phyloP scores from a whole-genome alignment of 257 asterid species.

The Hygrophila difformis region DNA sequence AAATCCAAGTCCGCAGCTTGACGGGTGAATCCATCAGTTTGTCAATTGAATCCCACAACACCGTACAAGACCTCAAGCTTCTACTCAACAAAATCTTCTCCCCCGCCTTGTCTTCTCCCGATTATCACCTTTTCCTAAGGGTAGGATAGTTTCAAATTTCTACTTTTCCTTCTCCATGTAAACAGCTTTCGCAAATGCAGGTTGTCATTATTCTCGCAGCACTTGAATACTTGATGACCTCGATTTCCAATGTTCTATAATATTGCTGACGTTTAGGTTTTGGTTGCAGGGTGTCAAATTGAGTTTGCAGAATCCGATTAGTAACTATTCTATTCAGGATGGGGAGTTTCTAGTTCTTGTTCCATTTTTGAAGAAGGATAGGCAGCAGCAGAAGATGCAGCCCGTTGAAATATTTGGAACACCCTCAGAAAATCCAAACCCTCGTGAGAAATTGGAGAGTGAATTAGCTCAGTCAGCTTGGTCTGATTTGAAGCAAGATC shows the following conservation, averaged over 20 bases:
- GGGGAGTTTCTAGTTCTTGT: conserved; percentile 66
- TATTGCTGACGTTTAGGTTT: neutral
- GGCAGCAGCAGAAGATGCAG: conserved; percentile 25
- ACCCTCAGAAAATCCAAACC: conserved; percentile 14
- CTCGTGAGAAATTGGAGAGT: conserved; percentile 23
- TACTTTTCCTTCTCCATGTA: neutral
- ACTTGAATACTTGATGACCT: no score
- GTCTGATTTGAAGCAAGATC: conserved; percentile 69
- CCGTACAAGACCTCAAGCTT: conserved; percentile 54
- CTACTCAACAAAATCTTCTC: conserved; percentile 41
- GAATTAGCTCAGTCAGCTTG: conserved; percentile 58
- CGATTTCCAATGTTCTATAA: no score
- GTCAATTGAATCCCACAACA: conserved; percentile 31
- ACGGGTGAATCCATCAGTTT: conserved; percentile 53
- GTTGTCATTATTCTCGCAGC: no score
- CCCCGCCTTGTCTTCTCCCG: conserved; percentile 42
- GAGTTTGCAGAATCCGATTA: conserved; percentile 42
- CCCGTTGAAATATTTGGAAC: conserved; percentile 27
- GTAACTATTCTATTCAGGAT: conserved; percentile 30
- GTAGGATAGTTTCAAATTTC: conserved; percentile 14
- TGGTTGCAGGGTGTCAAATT: conserved; percentile 68
- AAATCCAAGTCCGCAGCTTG: conserved; percentile 61
- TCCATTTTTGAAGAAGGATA: conserved; percentile 57
- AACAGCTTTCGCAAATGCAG: no score
- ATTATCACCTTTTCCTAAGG: conserved; percentile 79